Base-by-base conservation (phyloP, 306 rosid species). In the Cucurbita maxima region DNA sequence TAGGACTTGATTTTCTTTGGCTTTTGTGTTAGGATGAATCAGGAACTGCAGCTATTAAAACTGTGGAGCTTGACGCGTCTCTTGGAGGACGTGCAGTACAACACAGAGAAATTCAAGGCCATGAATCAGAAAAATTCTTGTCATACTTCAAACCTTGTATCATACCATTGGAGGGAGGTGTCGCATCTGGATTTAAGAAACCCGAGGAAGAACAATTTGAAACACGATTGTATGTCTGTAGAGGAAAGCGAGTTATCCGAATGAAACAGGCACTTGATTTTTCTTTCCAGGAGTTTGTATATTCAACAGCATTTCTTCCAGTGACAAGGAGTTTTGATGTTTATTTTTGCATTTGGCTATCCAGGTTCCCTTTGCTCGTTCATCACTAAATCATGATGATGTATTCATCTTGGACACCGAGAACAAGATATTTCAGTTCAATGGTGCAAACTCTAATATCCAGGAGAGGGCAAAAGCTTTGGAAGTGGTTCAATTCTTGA, bases 21-120 rank as follows among this genome's bases (percentile, higher is more conserved):
- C 47, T 40, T 70, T 59, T 50, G 45, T 80, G 71, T 66, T 82
- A 95, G 99, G 99, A 95, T 87, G 99, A 95, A 78, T 87, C 97
- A 60, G 99, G 99, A 78, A 82, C 97, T 47, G 97, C 99, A 79
- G 99, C 99, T 81, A 83, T 91, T 72, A 95, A 95, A 83, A 84
- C 96, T 22, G 86, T 95, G 76, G 99, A 95, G 81, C 96, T 95
- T 59, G 99, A 95, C 78, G 83, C 91, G 15, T 82, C 87, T 80
- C 91, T 95, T 52, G 97, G 99, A 38, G 99, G 99, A 50, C 99
- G 99, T 56, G 97, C 99, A 37, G 99, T 95, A 77, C 99, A 95
- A 78, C 80, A 88, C 79, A 88, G 97, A 79, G 99, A 95, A 91
- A 77, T 89, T 73, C 99, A 95, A 83, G 97, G 99, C 76, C 85